These are phyloP conservation scores for Saccharomycopsis javanensis DNA, from an alignment of 805 yeast genomes.

Conservation along the genomic window DNA sequence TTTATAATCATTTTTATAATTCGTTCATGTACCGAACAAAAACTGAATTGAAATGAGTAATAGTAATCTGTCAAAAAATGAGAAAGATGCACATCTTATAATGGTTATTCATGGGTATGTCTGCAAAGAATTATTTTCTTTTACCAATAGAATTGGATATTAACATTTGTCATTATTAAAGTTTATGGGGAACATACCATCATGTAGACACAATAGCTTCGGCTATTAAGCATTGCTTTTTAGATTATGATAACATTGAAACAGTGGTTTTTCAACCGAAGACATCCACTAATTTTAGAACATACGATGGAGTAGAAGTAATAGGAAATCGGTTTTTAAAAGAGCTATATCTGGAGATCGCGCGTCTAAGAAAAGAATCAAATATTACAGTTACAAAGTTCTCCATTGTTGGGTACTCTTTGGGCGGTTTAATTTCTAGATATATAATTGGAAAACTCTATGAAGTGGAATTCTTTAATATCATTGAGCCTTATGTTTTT, in stretches of 20 bases:
- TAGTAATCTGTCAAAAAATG: background rate
- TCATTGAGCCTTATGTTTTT: slow-evolving; percentile 50
- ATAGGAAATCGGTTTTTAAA: slow-evolving; percentile 61
- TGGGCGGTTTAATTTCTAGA: slow-evolving; percentile 80
- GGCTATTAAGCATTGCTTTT: slow-evolving; percentile 30
- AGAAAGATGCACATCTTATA: background rate
- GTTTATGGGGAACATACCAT: slow-evolving; percentile 56
- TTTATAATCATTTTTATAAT: background rate
- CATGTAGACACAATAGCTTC: slow-evolving; percentile 44
- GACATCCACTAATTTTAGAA: slow-evolving; percentile 58
- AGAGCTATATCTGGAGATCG: slow-evolving; percentile 46
- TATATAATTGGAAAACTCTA: slow-evolving; percentile 67
- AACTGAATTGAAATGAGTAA: background rate
- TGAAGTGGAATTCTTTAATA: slow-evolving; percentile 44
- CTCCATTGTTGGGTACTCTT: slow-evolving; percentile 77
- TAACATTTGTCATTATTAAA: slow-evolving; percentile 8
- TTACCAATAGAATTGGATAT: background rate
- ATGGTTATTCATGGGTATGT: background rate
- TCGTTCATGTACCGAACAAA: background rate
- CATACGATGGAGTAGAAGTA: slow-evolving; percentile 77
- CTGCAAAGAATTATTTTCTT: background rate
- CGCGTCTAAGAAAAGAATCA: slow-evolving; percentile 26
- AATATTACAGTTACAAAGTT: slow-evolving; percentile 39
- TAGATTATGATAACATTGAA: slow-evolving; percentile 32
- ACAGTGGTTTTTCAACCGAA: slow-evolving; percentile 41